A percentile compares a stretch with the other conserved stretches of the same genome.
Evolutionary conservation across 2,329 filamentous ascomycete species (phyloP).

Genomic region (Fusarium sp.): DNA sequence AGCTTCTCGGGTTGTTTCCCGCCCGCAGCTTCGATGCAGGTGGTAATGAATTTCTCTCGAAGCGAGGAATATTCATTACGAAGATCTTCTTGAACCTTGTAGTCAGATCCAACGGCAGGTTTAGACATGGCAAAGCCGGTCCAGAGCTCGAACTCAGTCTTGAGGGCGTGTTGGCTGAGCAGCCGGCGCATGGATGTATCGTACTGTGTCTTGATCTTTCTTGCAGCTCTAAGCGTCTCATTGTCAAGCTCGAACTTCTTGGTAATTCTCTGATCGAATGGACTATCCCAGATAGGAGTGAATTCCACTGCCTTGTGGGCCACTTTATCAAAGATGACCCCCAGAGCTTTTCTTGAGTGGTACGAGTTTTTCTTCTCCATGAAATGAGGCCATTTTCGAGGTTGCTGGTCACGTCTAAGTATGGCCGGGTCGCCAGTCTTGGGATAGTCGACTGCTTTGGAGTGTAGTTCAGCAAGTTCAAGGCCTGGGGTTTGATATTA

Average conservation of each 20-base stretch:
- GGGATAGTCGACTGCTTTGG: slow-evolving; percentile 91
- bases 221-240: slow-evolving; percentile 68
- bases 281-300: slow-evolving; percentile 74
- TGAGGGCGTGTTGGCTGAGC: slow-evolving; percentile 86
- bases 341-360: slow-evolving; percentile 77
- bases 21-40: slow-evolving; percentile 75
- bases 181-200: slow-evolving; percentile 81
- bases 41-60: slow-evolving; percentile 75
- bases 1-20: slow-evolving; percentile 69
- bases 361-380: slow-evolving; percentile 81
- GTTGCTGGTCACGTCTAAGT: slow-evolving; percentile 72
- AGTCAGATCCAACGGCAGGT: slow-evolving; percentile 78
- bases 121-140: slow-evolving; percentile 85
- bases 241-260: slow-evolving; percentile 68
- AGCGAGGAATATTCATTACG: slow-evolving; percentile 75
- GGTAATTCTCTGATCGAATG: slow-evolving; percentile 83
- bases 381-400: slow-evolving; percentile 82
- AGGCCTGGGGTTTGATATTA: slow-evolving; percentile 62
- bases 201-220: slow-evolving; percentile 79
- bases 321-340: slow-evolving; percentile 85
- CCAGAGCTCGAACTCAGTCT: slow-evolving; percentile 93
- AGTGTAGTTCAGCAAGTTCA: slow-evolving; percentile 83
- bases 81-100: slow-evolving; percentile 88
- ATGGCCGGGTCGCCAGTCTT: slow-evolving; percentile 86
- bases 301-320: slow-evolving; percentile 70